phyloP scores from a whole-genome alignment of 805 yeast genomes.

The Jamesozyma hellenica region DNA sequence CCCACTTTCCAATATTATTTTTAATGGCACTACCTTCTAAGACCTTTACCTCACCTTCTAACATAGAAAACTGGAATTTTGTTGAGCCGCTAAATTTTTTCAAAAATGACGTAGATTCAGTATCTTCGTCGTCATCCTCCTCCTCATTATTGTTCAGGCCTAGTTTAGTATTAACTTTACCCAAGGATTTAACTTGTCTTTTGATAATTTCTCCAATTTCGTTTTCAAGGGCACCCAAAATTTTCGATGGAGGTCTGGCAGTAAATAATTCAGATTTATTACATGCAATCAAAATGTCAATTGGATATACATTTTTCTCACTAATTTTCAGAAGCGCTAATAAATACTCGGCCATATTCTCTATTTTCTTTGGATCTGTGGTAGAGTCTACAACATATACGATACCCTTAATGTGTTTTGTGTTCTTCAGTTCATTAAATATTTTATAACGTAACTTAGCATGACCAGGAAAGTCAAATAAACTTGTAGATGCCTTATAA shows the following conservation, averaged over 20 bases:
- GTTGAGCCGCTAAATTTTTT: slow-evolving; percentile 20
- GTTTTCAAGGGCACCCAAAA: slow-evolving; percentile 47
- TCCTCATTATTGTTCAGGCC: slow-evolving; percentile 20
- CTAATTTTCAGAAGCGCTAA: slow-evolving; percentile 50
- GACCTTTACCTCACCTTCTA: slow-evolving; percentile 67
- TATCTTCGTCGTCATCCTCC: slow-evolving; percentile 12
- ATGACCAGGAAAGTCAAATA: slow-evolving; percentile 88
- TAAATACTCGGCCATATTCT: slow-evolving; percentile 48
- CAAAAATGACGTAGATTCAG: slow-evolving; percentile 26
- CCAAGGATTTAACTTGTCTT: slow-evolving; percentile 36
- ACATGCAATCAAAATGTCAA: slow-evolving; percentile 67
- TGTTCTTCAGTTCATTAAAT: slow-evolving; percentile 35
- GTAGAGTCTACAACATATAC: slow-evolving; percentile 74
- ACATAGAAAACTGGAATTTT: slow-evolving; percentile 51
- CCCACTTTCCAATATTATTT: slow-evolving; percentile 49
- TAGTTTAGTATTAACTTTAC: slow-evolving; percentile 32
- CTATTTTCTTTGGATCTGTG: slow-evolving; percentile 37
- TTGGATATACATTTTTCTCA: slow-evolving; percentile 52
- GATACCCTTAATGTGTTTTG: slow-evolving; percentile 48
- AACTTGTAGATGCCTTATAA: slow-evolving; percentile 33
- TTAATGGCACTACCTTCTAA: slow-evolving; percentile 63
- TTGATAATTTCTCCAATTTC: slow-evolving; percentile 49
- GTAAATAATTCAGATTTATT: slow-evolving; percentile 83
- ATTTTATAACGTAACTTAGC: slow-evolving; percentile 55
- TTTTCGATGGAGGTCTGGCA: slow-evolving; percentile 57